Percentiles rank a stretch among this genome's conserved stretches.
Conservation (phyloP, 2,329 filamentous ascomycete species). For the Exophiala viscosa region DNA sequence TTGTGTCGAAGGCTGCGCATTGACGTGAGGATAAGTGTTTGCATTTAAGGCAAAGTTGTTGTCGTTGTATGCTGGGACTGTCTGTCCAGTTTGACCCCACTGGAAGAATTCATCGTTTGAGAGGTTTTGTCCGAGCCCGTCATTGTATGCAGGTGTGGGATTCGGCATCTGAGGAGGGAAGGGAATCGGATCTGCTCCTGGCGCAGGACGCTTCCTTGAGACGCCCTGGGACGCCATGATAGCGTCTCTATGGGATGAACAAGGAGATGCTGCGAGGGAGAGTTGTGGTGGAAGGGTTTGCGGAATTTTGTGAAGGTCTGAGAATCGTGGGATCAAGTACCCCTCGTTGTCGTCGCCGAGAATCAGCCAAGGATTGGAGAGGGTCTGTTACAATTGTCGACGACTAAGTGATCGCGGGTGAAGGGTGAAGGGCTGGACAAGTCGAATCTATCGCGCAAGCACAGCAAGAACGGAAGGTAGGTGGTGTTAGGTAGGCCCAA, state of each 20-base stretch:
- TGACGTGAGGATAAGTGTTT: constrained; percentile 34
- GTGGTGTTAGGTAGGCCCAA: too few relatives aligned
- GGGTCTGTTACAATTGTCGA: too few relatives aligned
- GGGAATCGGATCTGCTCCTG: constrained; percentile 63
- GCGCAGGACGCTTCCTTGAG: constrained; percentile 68
- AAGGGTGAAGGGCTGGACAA: too few relatives aligned
- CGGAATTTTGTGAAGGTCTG: background rate
- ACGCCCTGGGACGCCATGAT: constrained; percentile 37
- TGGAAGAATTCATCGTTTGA: constrained; percentile 53
- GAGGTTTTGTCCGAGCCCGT: constrained; percentile 41
- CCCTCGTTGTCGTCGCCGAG: too few relatives aligned
- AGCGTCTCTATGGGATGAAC: background rate
- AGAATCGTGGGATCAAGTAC: too few relatives aligned
- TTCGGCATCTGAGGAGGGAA: constrained; percentile 53
- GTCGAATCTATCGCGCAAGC: too few relatives aligned
- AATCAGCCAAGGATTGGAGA: too few relatives aligned
- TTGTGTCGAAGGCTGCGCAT: constrained; percentile 39
- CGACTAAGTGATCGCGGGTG: too few relatives aligned
- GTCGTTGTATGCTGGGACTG: constrained; percentile 44
- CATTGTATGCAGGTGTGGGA: constrained; percentile 35
- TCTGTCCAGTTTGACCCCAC: constrained; percentile 49
- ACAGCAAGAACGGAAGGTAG: too few relatives aligned
- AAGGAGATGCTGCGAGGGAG: background rate
- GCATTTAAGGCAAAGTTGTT: constrained; percentile 51
- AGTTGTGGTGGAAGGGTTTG: background rate